Evolutionary conservation across 345 rosid genomes (phyloP).

Genomic region (Rhodomyrtus tomentosa): DNA sequence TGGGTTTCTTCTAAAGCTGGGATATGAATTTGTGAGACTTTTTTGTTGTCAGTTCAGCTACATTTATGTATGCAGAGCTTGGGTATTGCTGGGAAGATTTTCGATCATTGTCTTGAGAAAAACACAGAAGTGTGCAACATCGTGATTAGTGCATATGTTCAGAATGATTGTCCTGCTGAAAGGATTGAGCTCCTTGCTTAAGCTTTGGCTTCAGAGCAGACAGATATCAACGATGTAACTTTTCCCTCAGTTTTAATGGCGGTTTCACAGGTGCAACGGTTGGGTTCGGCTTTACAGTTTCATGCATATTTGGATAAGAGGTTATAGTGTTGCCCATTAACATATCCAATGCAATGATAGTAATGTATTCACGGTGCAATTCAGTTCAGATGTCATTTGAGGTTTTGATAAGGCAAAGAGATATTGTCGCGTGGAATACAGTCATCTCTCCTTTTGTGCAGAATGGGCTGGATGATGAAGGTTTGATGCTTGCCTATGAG

Average conservation of each 20-base stretch:
- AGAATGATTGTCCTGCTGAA: slow-evolving; percentile 30
- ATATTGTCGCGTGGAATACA: slow-evolving; percentile 80
- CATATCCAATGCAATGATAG: slow-evolving; percentile 51
- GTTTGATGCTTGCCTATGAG: slow-evolving; percentile 64
- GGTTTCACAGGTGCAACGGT: slow-evolving; percentile 57
- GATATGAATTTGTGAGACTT: slow-evolving; percentile 51
- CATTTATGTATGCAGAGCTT: slow-evolving; percentile 59
- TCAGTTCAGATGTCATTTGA: slow-evolving; percentile 46
- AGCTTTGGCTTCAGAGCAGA: slow-evolving; percentile 37
- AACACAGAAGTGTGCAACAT: slow-evolving; percentile 81
- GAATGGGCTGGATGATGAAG: slow-evolving; percentile 78
- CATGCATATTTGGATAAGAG: slow-evolving; percentile 64
- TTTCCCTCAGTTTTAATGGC: slow-evolving; percentile 50
- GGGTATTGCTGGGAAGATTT: slow-evolving; percentile 55
- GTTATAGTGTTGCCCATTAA: slow-evolving; percentile 28
- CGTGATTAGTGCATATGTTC: slow-evolving; percentile 62
- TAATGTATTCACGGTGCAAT: slow-evolving; percentile 75
- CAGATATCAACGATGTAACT: slow-evolving; percentile 50
- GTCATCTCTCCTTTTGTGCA: slow-evolving; percentile 77
- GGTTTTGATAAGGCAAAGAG: slow-evolving; percentile 49
- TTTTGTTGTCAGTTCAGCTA: slow-evolving; percentile 66
- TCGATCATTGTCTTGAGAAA: slow-evolving; percentile 42
- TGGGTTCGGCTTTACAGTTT: slow-evolving; percentile 45
- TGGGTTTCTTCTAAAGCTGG: slow-evolving; percentile 56
- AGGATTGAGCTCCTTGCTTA: slow-evolving; percentile 49